These are phyloP conservation scores for Kwoniella newhampshirensis DNA, from an alignment of 768 basidiomycete genomes.

Conservation along the genomic window DNA sequence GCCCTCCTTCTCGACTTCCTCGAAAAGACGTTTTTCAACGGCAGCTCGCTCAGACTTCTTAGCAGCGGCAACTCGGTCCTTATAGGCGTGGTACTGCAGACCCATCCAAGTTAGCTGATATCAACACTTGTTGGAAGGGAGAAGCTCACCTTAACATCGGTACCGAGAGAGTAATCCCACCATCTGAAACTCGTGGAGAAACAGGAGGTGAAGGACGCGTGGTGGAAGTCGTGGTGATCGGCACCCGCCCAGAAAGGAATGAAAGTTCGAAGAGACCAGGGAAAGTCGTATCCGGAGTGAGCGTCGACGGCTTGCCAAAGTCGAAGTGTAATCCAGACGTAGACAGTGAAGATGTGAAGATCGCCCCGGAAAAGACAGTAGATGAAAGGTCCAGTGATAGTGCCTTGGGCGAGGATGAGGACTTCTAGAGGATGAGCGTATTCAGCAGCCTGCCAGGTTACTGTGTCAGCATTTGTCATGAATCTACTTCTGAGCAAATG, in stretches of 20 bases:
- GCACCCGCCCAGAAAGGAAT: conserved; percentile 90
- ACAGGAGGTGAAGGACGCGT: conserved; percentile 86
- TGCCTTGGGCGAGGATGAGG: conserved; percentile 88
- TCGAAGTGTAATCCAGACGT: conserved; percentile 87
- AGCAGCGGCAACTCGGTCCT: conserved; percentile 64
- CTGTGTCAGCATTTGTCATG: not conserved
- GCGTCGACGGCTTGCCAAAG: conserved; percentile 97
- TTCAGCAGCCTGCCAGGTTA: conserved; percentile 64
- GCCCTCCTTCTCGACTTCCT: conserved; percentile 78
- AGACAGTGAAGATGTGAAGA: conserved; percentile 90
- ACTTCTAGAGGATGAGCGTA: conserved; percentile 98
- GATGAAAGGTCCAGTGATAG: conserved; percentile 80
- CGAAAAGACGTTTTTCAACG: conserved; percentile 61
- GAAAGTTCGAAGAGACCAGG: conserved; percentile 91
- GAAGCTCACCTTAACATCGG: conserved; percentile 65
- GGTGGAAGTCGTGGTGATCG: conserved; percentile 98
- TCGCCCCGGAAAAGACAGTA: conserved; percentile 72
- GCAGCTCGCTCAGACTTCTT: conserved; percentile 43
- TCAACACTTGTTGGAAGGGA: not conserved
- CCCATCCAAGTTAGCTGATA: conserved; percentile 1
- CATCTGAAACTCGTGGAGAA: conserved; percentile 91
- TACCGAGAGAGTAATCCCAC: conserved; percentile 80
- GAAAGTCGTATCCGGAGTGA: conserved; percentile 98
- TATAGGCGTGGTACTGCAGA: conserved; percentile 70
- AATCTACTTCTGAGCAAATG: not conserved